Percentiles rank a stretch among this genome's conserved stretches.
These are phyloP conservation scores for Fraxinus dipetala DNA, from an alignment of 305 asterid genomes.

Conservation along the genomic window DNA sequence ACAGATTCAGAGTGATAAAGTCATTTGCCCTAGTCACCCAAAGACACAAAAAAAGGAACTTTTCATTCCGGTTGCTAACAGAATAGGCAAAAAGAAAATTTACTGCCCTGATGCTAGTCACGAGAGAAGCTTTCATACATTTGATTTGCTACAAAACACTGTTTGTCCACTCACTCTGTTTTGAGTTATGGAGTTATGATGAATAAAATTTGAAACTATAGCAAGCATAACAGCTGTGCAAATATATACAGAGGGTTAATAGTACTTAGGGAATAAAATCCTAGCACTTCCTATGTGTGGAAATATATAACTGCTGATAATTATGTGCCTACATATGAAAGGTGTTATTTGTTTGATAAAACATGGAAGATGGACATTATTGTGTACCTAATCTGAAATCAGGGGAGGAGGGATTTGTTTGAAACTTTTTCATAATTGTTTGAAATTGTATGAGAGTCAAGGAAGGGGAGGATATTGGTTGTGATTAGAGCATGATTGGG, in stretches of 20 bases:
- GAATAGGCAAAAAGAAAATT: neutral
- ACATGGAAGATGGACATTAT: neutral
- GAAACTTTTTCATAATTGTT: neutral
- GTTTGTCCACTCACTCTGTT: neutral
- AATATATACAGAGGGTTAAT: neutral
- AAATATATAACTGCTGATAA: neutral
- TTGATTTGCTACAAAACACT: neutral
- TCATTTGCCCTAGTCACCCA: neutral
- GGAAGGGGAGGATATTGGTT: neutral
- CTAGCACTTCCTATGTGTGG: neutral
- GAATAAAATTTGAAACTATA: neutral
- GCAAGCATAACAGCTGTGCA: slow-evolving; percentile 2
- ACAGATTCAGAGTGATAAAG: neutral
- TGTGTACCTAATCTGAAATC: neutral
- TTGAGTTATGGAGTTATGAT: slow-evolving; percentile 10
- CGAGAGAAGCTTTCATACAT: neutral
- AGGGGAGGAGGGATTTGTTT: neutral
- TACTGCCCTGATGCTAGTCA: neutral
- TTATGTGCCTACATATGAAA: slow-evolving; percentile 10
- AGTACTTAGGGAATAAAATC: neutral
- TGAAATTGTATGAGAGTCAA: neutral
- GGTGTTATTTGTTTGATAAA: neutral
- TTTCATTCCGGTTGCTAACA: neutral
- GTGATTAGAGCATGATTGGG: neutral
- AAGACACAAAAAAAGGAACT: neutral